Evolutionary conservation across 768 basidiomycete species (phyloP), one percentile per base, ranked within the genome.

Genomic region (Podaxis sp.): DNA sequence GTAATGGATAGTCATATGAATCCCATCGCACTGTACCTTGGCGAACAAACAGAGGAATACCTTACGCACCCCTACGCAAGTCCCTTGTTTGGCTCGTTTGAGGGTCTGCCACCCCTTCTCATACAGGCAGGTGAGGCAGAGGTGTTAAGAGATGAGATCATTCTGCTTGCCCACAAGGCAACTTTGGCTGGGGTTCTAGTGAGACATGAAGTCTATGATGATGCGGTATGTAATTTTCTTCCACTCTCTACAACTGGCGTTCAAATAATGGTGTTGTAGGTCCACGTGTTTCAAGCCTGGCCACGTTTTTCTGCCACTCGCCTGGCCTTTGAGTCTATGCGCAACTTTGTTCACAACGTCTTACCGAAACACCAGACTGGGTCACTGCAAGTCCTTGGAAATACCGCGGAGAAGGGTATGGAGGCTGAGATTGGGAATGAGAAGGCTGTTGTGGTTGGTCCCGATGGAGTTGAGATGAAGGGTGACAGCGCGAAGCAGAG

Each of bases 61-160:
- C 77, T 98, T 50, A 98, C 95, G 0, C 95, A 99, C 71, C 96
- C 96, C 9, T 99, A 99, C 67, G 96, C 90, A 9, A 95, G 92
- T 61, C 96, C 93, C 0, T 77, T 99, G 14, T 99, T 99, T 66
- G 96, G 97, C 18, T 85, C 94, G 69, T 89, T 95, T 62, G 76
- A 78, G 9, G 90, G 89, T 6, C 76, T 99, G 16, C 96, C 96
- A 9, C 96, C 96, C 0, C 70, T 98, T 68, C 80, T 98, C 10
- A 89, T 98, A 44, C 94, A 96, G 70, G 88, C 87, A 1, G 96
- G 96, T 16, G 96, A 98, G 63, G 89, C 93, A 1, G 96, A 99
- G 70, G 93, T 97, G 0, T 79, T 99, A n/a, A 80, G 94, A 27
- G 96, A 99, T 67, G 96, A 98, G 71, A 89, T 93, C 23, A 89